phyloP scores from a whole-genome alignment of 2,329 filamentous ascomycete species.

The Fusarium palustre region DNA sequence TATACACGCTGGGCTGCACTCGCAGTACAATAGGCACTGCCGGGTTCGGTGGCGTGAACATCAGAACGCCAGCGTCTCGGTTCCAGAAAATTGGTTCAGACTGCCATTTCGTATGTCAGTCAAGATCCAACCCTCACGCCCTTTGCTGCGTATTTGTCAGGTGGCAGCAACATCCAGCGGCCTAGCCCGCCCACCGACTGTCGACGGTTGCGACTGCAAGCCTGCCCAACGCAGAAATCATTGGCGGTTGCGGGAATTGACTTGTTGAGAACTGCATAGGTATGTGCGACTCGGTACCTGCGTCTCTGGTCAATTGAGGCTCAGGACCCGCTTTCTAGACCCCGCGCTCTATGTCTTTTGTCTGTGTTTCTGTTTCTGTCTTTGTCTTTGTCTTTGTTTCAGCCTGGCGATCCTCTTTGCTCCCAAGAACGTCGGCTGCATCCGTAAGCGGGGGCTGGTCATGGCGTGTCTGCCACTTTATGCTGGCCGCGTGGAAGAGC shows the following conservation, averaged over 20 bases:
- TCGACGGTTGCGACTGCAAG: conserved; percentile 18
- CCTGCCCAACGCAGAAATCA: background rate
- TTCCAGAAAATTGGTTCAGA: conserved; percentile 29
- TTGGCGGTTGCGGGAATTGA: conserved; percentile 13
- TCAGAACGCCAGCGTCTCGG: conserved; percentile 31
- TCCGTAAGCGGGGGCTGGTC: conserved; percentile 7
- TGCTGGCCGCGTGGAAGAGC: conserved; percentile 6
- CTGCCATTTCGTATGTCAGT: background rate
- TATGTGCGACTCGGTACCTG: conserved; percentile 27
- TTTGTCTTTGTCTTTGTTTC: conserved; percentile 9
- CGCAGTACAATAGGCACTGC: conserved; percentile 2
- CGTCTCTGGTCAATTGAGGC: conserved; percentile 21
- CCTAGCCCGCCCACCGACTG: conserved; percentile 19
- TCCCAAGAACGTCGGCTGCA: conserved; percentile 32
- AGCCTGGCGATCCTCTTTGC: conserved; percentile 22
- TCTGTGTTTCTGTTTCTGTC: background rate
- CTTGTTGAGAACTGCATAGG: conserved; percentile 19
- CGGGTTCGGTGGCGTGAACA: conserved; percentile 18
- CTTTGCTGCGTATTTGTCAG: conserved; percentile 7
- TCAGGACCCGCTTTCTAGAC: background rate
- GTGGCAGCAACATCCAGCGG: conserved; percentile 14
- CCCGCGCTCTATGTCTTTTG: conserved; percentile 9
- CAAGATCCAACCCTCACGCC: conserved; percentile 11
- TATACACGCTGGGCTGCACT: conserved; percentile 7
- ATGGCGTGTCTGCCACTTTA: background rate